Evolutionary conservation across 495 filamentous ascomycete genomes (phyloP).

Genomic region (Cudoniella acicularis): DNA sequence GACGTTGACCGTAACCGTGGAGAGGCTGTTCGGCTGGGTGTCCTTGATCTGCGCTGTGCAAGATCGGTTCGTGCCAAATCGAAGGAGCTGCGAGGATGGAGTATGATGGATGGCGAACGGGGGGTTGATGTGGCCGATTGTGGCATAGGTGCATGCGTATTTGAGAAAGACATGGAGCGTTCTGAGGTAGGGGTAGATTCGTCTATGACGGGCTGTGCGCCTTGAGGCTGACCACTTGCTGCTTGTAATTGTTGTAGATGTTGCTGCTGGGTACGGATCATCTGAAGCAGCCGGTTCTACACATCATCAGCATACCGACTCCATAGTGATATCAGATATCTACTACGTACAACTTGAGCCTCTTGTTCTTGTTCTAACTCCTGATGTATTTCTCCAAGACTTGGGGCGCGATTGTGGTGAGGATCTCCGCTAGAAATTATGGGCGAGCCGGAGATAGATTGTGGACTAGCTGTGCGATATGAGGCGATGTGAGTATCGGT

Average conservation of each 20-base stretch:
- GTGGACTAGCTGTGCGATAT: constrained; percentile 55
- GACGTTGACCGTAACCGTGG: constrained; percentile 52
- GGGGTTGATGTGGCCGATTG: constrained; percentile 36
- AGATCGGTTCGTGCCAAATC: constrained; percentile 53
- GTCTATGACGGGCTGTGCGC: constrained; percentile 54
- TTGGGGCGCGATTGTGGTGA: constrained; percentile 65
- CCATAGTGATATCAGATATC: neutral
- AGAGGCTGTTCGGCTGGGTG: constrained; percentile 52
- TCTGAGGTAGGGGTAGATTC: constrained; percentile 66
- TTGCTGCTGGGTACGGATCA: constrained; percentile 84
- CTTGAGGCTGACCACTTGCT: constrained; percentile 38
- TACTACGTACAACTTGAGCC: constrained; percentile 71
- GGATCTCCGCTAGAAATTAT: constrained; percentile 54
- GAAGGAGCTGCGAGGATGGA: constrained; percentile 52
- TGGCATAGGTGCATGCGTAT: constrained; percentile 41
- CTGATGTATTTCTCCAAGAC: constrained; percentile 91
- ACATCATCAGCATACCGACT: neutral
- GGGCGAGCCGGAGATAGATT: constrained; percentile 54
- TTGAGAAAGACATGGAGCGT: constrained; percentile 53
- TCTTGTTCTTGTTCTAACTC: constrained; percentile 95
- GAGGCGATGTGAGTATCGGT: constrained; percentile 35
- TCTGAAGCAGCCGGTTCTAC: constrained; percentile 81
- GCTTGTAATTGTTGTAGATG: constrained; percentile 68
- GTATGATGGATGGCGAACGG: constrained; percentile 50
- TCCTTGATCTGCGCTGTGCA: constrained; percentile 46